Percentiles rank a stretch among this genome's conserved stretches.
Conservation (phyloP, 305 asterid species). For the Striga hermonthica region DNA sequence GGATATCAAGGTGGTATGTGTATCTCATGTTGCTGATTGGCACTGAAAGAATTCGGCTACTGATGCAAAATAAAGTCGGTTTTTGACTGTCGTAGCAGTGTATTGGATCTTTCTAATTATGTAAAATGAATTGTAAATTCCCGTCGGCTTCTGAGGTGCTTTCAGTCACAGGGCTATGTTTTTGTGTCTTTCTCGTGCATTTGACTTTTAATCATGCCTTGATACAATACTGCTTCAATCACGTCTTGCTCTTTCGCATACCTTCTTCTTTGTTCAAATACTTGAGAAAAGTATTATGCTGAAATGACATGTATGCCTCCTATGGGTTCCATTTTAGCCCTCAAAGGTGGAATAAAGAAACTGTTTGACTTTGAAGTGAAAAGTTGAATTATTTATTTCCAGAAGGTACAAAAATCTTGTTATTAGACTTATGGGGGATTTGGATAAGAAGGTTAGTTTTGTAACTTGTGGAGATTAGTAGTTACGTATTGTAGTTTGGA, state of each 20-base stretch:
- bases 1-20: not conserved
- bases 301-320: not conserved
- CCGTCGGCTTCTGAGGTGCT: slow-evolving; percentile 2
- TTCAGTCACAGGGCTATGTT: slow-evolving; percentile 19
- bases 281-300: slow-evolving; percentile 5
- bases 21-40: not conserved
- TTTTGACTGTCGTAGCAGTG: not conserved
- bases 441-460: slow-evolving; percentile 12
- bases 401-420: slow-evolving; percentile 10
- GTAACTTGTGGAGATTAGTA: not conserved
- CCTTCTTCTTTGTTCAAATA: slow-evolving; percentile 16
- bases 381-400: slow-evolving; percentile 11
- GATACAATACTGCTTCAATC: too few species aligned
- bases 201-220: not conserved
- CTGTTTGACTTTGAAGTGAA: slow-evolving; percentile 8
- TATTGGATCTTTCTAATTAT: not conserved
- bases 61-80: slow-evolving; percentile 16
- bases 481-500: not conserved
- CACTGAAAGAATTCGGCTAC: slow-evolving; percentile 3
- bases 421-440: slow-evolving; percentile 15
- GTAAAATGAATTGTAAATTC: not conserved
- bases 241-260: not conserved
- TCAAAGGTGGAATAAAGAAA: not conserved
- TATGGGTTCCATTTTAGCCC: not conserved
- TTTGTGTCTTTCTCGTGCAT: slow-evolving; percentile 1